These are phyloP conservation scores for Penicillium maclennaniae DNA, from an alignment of 495 filamentous ascomycete species.

Conservation along the genomic window DNA sequence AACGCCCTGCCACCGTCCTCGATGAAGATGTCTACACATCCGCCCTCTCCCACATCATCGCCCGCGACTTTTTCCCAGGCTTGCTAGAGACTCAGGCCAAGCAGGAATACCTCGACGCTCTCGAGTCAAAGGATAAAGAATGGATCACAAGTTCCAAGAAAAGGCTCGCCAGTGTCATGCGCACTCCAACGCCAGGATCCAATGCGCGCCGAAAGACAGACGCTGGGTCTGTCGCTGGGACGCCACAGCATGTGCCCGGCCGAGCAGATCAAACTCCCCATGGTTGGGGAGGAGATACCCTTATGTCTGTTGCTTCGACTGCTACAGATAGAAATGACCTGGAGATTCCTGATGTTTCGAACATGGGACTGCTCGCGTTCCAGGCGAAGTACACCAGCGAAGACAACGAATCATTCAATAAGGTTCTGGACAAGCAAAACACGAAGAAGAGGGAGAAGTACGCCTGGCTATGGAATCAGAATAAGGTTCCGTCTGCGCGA, in stretches of 20 bases:
- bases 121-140: conserved; percentile 74
- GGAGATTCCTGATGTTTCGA: conserved; percentile 64
- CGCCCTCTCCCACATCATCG: conserved; percentile 88
- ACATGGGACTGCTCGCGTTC: conserved; percentile 77
- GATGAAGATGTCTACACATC: conserved; percentile 94
- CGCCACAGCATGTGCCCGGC: conserved; percentile 37
- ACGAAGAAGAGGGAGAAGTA: conserved; percentile 74
- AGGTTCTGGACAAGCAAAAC: conserved; percentile 88
- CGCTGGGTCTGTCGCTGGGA: conserved; percentile 18
- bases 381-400: conserved; percentile 93
- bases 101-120: conserved; percentile 86
- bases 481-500: conserved; percentile 83
- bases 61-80: conserved; percentile 94
- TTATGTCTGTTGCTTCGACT: conserved; percentile 53
- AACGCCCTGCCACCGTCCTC: conserved; percentile 82
- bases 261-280: conserved; percentile 49
- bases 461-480: conserved; percentile 81
- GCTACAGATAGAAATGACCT: conserved; percentile 23
- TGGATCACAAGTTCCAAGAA: conserved; percentile 82
- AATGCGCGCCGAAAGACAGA: conserved; percentile 33
- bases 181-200: conserved; percentile 59
- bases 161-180: conserved; percentile 73
- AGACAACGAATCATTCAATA: conserved; percentile 95
- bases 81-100: conserved; percentile 80
- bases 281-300: conserved; percentile 61